Conservation (phyloP, 257 asterid genomes). For the Fraxinus quadrangulata region DNA sequence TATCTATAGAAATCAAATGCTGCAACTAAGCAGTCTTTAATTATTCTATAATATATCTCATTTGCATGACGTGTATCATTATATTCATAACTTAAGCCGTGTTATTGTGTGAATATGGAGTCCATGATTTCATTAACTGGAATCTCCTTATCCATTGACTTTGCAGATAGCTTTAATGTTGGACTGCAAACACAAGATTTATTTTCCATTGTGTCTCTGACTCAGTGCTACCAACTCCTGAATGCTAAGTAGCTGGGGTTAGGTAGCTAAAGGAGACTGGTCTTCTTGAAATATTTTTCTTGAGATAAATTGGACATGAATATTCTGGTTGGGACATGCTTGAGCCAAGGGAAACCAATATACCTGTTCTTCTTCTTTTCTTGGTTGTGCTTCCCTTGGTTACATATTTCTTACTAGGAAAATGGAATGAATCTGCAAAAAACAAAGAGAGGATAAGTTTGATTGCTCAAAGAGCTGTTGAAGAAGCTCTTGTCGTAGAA, state of each 20-base stretch:
- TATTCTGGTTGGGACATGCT: constrained; percentile 77
- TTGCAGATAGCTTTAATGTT: not conserved
- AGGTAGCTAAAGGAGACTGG: constrained; percentile 37
- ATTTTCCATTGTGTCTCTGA: not conserved
- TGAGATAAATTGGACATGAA: constrained; percentile 57
- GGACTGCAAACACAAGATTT: not conserved
- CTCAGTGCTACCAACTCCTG: not conserved
- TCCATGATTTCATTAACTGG: not conserved
- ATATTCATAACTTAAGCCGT: not conserved
- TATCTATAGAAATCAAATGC: no score
- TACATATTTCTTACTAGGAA: constrained; percentile 69
- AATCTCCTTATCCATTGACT: not conserved
- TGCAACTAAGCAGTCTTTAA: not conserved
- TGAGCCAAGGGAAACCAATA: constrained; percentile 75
- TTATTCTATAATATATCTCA: no score
- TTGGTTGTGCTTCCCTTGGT: constrained; percentile 78
- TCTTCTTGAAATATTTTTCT: constrained; percentile 29
- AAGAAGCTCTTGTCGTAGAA: constrained; percentile 48
- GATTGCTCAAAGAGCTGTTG: constrained; percentile 55
- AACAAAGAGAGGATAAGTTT: constrained; percentile 54
- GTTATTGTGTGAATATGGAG: not conserved
- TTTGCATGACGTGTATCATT: not conserved
- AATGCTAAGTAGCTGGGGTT: constrained; percentile 9
- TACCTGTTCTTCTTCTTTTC: constrained; percentile 61
- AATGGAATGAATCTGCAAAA: constrained; percentile 66